These are phyloP conservation scores for Rhodotorula sp. DNA, from an alignment of 1,284 basidiomycete genomes.

Conservation along the genomic window DNA sequence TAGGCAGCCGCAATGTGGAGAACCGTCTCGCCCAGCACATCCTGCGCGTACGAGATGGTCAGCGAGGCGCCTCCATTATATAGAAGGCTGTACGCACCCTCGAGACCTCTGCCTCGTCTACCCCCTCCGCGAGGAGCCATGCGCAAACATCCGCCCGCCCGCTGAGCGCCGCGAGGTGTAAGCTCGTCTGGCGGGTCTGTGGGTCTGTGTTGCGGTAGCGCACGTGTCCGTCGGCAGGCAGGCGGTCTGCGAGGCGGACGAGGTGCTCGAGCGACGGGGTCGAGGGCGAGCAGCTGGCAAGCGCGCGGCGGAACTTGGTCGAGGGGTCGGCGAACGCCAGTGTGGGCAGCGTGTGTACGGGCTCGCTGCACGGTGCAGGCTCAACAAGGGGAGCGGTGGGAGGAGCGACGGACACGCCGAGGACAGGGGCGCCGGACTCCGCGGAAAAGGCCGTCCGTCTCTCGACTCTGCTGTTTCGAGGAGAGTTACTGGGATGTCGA, in stretches of 20 bases:
- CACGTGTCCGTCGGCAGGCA: slow-evolving; percentile 17
- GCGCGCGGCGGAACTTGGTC: slow-evolving; percentile 18
- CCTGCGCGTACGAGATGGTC: slow-evolving; percentile 2
- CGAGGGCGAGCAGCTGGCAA: slow-evolving; percentile 9
- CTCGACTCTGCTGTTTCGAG: too few relatives aligned
- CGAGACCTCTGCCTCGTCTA: slow-evolving; percentile 86
- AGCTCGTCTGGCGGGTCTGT: slow-evolving; percentile 67
- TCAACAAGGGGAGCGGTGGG: background rate
- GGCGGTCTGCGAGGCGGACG: slow-evolving; percentile 24
- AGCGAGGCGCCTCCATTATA: too few relatives aligned
- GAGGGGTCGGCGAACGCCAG: slow-evolving; percentile 13
- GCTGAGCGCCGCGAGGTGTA: slow-evolving; percentile 82
- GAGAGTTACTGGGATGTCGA: too few relatives aligned
- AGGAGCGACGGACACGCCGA: too few relatives aligned
- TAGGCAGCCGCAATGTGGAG: slow-evolving; percentile 32
- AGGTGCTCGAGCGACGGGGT: slow-evolving; percentile 19
- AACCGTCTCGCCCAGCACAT: slow-evolving; percentile 35
- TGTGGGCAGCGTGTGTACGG: background rate
- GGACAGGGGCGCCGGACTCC: too few relatives aligned
- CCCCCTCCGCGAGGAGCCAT: slow-evolving; percentile 71
- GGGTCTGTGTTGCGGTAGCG: slow-evolving; percentile 80
- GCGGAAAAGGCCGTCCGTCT: too few relatives aligned
- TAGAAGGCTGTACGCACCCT: slow-evolving; percentile 60
- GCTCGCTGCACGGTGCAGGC: background rate
- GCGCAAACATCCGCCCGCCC: slow-evolving; percentile 87